A percentile compares a stretch with the other conserved stretches of the same genome.
Evolutionary conservation across 441 rosid species (phyloP).

Genomic region (Cnidoscolus chayamansa): DNA sequence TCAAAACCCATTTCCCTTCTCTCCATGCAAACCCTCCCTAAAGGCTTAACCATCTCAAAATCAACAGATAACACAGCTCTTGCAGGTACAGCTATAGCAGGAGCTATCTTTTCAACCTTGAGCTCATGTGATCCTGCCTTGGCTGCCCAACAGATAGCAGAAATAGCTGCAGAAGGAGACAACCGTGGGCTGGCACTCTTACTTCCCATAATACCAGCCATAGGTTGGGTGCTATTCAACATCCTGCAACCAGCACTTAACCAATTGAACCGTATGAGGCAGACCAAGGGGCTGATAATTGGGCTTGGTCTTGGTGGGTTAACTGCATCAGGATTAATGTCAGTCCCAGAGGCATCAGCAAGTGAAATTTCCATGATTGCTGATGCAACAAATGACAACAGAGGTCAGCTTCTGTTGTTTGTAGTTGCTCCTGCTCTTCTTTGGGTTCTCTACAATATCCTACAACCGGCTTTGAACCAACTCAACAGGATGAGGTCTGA

Average conservation of each 20-base stretch:
- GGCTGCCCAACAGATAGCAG: constrained; percentile 77
- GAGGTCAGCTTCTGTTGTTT: constrained; percentile 58
- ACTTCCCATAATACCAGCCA: constrained; percentile 75
- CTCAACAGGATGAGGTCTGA: constrained; percentile 52
- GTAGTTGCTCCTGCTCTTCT: constrained; percentile 49
- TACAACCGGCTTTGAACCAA: constrained; percentile 62
- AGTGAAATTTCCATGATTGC: constrained; percentile 43
- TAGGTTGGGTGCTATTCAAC: constrained; percentile 90
- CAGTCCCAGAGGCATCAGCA: constrained; percentile 50
- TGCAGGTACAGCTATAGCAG: constrained; percentile 55
- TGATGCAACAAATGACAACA: constrained; percentile 51
- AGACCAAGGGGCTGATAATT: constrained; percentile 51
- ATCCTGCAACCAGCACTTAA: constrained; percentile 89
- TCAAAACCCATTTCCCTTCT: constrained; percentile 38
- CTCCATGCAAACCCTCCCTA: constrained; percentile 43
- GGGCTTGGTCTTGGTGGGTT: constrained; percentile 77
- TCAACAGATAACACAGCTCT: constrained; percentile 27
- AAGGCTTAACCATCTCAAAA: constrained; percentile 38
- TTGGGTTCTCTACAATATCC: constrained; percentile 55
- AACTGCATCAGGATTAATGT: constrained; percentile 47
- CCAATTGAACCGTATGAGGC: constrained; percentile 73
- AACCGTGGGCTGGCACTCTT: constrained; percentile 81
- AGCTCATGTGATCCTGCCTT: constrained; percentile 67
- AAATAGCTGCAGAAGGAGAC: constrained; percentile 64
- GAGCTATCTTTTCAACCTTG: constrained; percentile 70